These are phyloP conservation scores for Metschnikowia reukaufii DNA, from an alignment of 805 yeast genomes.

Conservation along the genomic window DNA sequence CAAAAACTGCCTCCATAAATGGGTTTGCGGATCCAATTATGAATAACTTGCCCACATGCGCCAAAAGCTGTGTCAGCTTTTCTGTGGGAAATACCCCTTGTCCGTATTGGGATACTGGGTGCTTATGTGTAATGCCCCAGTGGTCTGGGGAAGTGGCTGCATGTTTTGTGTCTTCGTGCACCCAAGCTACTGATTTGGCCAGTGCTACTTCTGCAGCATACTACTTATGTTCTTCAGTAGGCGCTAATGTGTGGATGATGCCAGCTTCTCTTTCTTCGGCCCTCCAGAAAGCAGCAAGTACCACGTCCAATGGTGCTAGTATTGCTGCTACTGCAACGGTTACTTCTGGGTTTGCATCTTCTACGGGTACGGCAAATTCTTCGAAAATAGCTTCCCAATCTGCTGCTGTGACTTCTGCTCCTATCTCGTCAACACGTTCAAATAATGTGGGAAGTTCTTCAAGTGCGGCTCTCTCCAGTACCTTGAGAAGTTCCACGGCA, in stretches of 20 bases:
- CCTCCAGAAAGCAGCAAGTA: slow-evolving; percentile 27
- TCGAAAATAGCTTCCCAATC: slow-evolving; percentile 10
- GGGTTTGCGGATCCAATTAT: slow-evolving; percentile 50
- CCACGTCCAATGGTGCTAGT: slow-evolving; percentile 6
- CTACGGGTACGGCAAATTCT: slow-evolving; percentile 6
- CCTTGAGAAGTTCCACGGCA: slow-evolving; percentile 6
- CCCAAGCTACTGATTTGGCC: slow-evolving; percentile 33
- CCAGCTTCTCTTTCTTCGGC: slow-evolving; percentile 40
- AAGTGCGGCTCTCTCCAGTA: neutral
- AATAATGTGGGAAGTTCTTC: slow-evolving; percentile 3
- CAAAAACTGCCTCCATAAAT: slow-evolving; percentile 47
- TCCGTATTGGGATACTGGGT: slow-evolving; percentile 55
- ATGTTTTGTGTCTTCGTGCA: slow-evolving; percentile 41
- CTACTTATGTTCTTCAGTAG: slow-evolving; percentile 41
- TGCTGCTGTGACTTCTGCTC: slow-evolving; percentile 10
- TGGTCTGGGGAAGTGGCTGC: slow-evolving; percentile 45
- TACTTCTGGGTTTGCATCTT: too few species aligned
- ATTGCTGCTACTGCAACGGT: too few species aligned
- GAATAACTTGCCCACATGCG: slow-evolving; percentile 41
- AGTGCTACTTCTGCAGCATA: slow-evolving; percentile 43
- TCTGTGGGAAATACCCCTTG: slow-evolving; percentile 46
- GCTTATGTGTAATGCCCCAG: slow-evolving; percentile 49
- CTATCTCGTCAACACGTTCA: neutral
- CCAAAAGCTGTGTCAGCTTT: slow-evolving; percentile 39
- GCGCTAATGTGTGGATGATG: slow-evolving; percentile 46